Conservation (phyloP, 176 grass and related monocot species). For the Hyparrhenia diplandra region DNA sequence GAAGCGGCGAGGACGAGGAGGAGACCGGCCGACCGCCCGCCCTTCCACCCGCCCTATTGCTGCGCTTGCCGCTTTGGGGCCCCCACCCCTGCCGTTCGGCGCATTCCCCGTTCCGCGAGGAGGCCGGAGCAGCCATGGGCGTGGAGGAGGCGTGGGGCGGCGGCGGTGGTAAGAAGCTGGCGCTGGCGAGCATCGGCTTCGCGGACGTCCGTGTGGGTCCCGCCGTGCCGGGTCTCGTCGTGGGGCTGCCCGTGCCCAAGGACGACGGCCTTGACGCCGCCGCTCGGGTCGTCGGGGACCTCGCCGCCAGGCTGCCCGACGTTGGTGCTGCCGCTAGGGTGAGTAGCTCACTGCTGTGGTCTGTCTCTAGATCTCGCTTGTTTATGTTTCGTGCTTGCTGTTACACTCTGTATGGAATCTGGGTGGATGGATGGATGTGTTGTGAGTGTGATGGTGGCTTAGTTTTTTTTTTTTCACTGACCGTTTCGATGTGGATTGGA, state of each 20-base stretch:
- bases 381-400: neutral
- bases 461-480: neutral
- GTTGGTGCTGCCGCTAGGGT: slow-evolving; percentile 38
- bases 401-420: neutral
- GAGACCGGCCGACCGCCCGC: neutral
- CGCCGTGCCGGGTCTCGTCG: neutral
- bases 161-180: slow-evolving; percentile 16
- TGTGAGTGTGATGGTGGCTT: neutral
- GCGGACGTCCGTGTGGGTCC: slow-evolving; percentile 22
- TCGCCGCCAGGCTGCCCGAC: slow-evolving; percentile 31
- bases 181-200: slow-evolving; percentile 43
- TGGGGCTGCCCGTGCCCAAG: slow-evolving; percentile 20
- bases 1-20: slow-evolving; percentile 19
- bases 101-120: neutral
- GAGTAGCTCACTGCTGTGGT: neutral
- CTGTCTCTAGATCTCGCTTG: neutral
- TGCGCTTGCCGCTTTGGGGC: neutral
- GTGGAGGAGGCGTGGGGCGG: neutral
- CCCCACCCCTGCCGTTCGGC: neutral
- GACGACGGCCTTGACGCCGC: slow-evolving; percentile 6
- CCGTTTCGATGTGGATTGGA: neutral
- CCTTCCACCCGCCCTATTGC: neutral
- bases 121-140: slow-evolving; percentile 15
- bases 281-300: neutral
- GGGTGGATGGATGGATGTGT: neutral